Evolutionary conservation across 2,329 filamentous ascomycete genomes (phyloP), one percentile per base, ranked within the genome.

Genomic region (Thermoascus crustaceus): DNA sequence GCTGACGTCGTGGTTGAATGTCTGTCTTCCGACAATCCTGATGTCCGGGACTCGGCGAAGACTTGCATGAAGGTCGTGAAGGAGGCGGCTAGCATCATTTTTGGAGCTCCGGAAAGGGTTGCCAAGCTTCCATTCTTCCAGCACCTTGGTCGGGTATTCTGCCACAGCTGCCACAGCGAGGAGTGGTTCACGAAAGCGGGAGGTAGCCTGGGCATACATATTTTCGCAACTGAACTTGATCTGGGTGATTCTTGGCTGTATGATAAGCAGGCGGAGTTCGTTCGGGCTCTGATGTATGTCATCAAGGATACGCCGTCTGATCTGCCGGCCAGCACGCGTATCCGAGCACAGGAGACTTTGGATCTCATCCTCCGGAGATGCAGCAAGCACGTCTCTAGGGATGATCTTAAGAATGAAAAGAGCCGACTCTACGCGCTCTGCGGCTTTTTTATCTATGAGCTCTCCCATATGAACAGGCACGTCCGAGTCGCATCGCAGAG

Each of bases 181-280:
- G 91, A 98, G 52, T 99, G 93, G 91, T 98, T 94, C 54, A 88
- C 88, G 34, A 98, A 99, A 63, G 84, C 87, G 23, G 91, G 89
- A 32, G 91, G 91, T 24, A 88, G 84, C 35, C 67, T 89, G 13
- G 93, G 93, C 37, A 95, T 99, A 50, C 82, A 85, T 52, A 80
- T 93, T 38, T 67, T 98, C 39, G 80, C 89, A 20, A 89, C 85
- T 2, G 82, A 89, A 47, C 69, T 96, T 37, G 80, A 89, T 35
- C 72, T 98, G 30, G 86, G 86, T 26, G 84, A 93, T 50, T 58
- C 68, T 1, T 99, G 91, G 86, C 71, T 98, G 21, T 72, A 77
- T 13, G 75, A 80, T 8, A 83, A 86, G 48, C 87, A 95, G 54
- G 76, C 82, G 35, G 87, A 96, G 39, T 88, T 95, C 48, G 80